Percentiles rank a stretch among this genome's conserved stretches.
Conservation (phyloP, 2,329 filamentous ascomycete genomes). For the Colletotrichum theobromicola region DNA sequence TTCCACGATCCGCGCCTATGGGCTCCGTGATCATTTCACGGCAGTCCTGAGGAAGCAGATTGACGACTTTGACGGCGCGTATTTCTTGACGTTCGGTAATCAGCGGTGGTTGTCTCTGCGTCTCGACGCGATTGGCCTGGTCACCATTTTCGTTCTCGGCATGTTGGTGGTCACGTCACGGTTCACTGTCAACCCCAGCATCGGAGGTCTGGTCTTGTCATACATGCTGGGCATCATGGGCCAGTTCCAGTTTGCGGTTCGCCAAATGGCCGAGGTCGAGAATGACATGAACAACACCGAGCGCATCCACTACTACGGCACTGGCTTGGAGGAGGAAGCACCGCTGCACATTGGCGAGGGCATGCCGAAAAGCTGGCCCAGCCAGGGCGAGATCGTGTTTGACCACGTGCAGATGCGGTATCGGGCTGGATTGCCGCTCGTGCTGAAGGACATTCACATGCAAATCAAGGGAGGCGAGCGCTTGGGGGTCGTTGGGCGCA, state of each 20-base stretch:
- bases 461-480: conserved; percentile 68
- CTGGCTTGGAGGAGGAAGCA: conserved; percentile 84
- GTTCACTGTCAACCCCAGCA: conserved; percentile 83
- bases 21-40: conserved; percentile 77
- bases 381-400: conserved; percentile 81
- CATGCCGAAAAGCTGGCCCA: conserved; percentile 73
- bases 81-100: conserved; percentile 93
- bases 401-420: conserved; percentile 80
- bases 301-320: conserved; percentile 88
- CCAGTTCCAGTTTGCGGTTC: conserved; percentile 92
- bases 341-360: conserved; percentile 75
- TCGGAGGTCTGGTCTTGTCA: conserved; percentile 83
- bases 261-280: conserved; percentile 92
- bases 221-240: conserved; percentile 95
- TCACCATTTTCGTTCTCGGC: conserved; percentile 84
- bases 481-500: conserved; percentile 77
- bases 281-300: conserved; percentile 98
- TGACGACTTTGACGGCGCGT: conserved; percentile 91
- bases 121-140: conserved; percentile 81
- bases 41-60: conserved; percentile 71
- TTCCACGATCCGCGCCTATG: conserved; percentile 87
- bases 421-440: conserved; percentile 71
- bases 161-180: conserved; percentile 93
- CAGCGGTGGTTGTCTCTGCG: conserved; percentile 92
- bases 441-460: conserved; percentile 59